Base-by-base conservation (phyloP, 2,329 filamentous ascomycete species). In the Mycosphaerella arachidis region DNA sequence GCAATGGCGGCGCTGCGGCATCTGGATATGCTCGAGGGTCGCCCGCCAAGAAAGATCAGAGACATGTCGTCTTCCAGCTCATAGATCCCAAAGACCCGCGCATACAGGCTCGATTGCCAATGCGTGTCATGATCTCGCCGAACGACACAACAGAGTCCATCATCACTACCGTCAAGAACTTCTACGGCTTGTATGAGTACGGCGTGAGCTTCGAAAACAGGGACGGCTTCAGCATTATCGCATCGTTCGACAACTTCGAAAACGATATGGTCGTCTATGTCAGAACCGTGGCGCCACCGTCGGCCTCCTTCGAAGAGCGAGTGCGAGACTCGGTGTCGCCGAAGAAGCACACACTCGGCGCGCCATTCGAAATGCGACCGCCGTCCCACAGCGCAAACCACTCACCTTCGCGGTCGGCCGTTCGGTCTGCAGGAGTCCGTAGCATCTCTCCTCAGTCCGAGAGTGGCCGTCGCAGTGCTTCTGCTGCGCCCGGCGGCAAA, bases 71-170 rank as follows among this genome's bases (percentile, higher is more conserved):
- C 79, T 92, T 93, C 76, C 87, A 91, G 75, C 82, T 92, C 57
- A 81, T 91, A 67, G 70, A 72, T 58, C 65, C 63, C n/a, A 63
- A 70, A 50, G 70, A 73, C 60, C 69, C 71, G 57, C 69, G 69
- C 45, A 69, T 72, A 54, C 71, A 73, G 68, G 89, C 88, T 77
- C 87, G 90, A 72, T 81, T 92, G 67, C 89, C 90, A n/a, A 87
- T 93, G 85, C 83, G 89, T 70, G 89, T 93, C 56, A 90, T 95
- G 71, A 97, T 99, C 68, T 96, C 89, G 72, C 91, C 91, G 51
- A 92, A 97, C 76, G 94, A 99, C 79, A 92, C 91, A 55, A 97
- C 93, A 24, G 93, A 97, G 73, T 97, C 92, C 37, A 99, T 99
- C 78, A 91, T 97, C 65, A 94, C 92, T 13, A 97, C 94, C 1